Percentiles rank a stretch among this genome's conserved stretches.
These are phyloP conservation scores for Yamadazyma oceani DNA, from an alignment of 1,139 yeast species.

Conservation along the genomic window DNA sequence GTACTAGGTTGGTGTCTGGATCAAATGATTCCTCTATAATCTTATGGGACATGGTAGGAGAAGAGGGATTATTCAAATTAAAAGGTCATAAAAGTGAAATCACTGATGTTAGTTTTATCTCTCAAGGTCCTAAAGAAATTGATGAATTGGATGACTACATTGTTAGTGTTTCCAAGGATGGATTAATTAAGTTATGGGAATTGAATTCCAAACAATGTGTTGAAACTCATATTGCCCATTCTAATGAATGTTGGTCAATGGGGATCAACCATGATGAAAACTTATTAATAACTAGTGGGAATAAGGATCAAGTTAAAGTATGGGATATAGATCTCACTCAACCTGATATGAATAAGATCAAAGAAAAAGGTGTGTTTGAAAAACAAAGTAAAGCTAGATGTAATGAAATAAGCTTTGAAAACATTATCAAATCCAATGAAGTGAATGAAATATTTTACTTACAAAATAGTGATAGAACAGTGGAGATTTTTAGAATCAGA, in stretches of 20 bases:
- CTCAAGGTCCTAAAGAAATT: constrained; percentile 32
- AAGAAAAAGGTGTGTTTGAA: constrained; percentile 65
- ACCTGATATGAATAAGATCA: constrained; percentile 54
- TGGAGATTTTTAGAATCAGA: constrained; percentile 82
- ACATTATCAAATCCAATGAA: constrained; percentile 29
- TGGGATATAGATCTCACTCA: constrained; percentile 67
- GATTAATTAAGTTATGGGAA: constrained; percentile 91
- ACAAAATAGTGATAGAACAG: constrained; percentile 76
- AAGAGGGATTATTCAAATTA: constrained; percentile 81
- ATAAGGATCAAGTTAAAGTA: constrained; percentile 77
- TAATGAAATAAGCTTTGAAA: constrained; percentile 55
- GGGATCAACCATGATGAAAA: constrained; percentile 43
- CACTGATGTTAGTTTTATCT: constrained; percentile 62
- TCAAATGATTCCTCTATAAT: constrained; percentile 81
- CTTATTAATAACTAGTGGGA: constrained; percentile 68
- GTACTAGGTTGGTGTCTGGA: constrained; percentile 85
- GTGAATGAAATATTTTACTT: constrained; percentile 60
- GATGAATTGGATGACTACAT: constrained; percentile 70
- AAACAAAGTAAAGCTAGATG: constrained; percentile 82
- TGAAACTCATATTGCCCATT: constrained; percentile 92
- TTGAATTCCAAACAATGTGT: constrained; percentile 83
- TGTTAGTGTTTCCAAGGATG: constrained; percentile 81
- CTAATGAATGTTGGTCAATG: constrained; percentile 90
- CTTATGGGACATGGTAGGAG: constrained; percentile 94
- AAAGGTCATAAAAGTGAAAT: constrained; percentile 90